Conservation (phyloP, 345 rosid species). For the Carallia brachiata region DNA sequence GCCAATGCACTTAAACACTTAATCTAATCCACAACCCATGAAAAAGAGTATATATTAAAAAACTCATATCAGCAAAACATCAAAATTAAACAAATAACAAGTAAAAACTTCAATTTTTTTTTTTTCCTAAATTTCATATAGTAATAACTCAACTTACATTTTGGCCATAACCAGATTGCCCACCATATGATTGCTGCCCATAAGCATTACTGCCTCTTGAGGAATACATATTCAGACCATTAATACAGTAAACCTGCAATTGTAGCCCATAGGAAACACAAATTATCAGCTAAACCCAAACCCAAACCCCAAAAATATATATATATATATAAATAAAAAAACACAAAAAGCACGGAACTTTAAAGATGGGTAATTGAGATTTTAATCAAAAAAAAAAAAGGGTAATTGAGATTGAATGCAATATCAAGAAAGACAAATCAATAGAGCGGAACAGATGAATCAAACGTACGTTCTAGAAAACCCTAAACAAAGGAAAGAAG, state of each 20-base stretch:
- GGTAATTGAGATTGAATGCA: not conserved
- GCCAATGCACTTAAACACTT: too few species aligned
- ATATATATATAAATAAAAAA: too few species aligned
- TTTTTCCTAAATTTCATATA: not conserved
- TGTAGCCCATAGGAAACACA: not conserved
- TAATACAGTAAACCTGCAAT: conserved; percentile 13
- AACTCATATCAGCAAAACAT: not conserved
- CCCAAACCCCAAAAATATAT: too few species aligned
- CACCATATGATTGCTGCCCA: conserved; percentile 69
- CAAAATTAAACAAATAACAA: not conserved
- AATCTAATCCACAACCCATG: too few species aligned
- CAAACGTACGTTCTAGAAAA: not conserved
- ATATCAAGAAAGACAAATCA: not conserved
- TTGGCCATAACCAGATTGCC: conserved; percentile 77
- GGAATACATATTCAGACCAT: conserved; percentile 51
- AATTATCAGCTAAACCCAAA: not conserved
- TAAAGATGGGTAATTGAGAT: not conserved
- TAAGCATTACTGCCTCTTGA: conserved; percentile 73
- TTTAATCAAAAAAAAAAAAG: not conserved
- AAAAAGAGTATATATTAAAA: not conserved
- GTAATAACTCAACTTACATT: conserved; percentile 60
- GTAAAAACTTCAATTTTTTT: not conserved
- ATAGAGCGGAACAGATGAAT: too few species aligned
- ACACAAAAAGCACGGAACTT: not conserved
- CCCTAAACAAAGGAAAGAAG: not conserved